phyloP scores from a whole-genome alignment of 2,329 filamentous ascomycete species.

The Hirsutella rhossiliensis region DNA sequence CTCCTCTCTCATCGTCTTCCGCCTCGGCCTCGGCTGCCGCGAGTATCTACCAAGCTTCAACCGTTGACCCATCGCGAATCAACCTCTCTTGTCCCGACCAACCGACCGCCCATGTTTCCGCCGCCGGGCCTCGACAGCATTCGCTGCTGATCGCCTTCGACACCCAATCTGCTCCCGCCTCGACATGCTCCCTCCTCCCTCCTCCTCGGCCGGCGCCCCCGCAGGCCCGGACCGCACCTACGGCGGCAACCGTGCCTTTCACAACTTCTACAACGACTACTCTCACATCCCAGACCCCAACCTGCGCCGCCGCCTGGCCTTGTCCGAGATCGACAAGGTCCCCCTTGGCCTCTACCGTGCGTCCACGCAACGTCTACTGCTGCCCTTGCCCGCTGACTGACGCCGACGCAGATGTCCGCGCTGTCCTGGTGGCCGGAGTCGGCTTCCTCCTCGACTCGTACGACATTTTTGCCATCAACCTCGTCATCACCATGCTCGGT shows the following conservation, averaged over 20 bases:
- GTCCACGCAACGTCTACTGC: conserved; percentile 3
- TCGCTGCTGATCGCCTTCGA: conserved; percentile 3
- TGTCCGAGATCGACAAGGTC: conserved; percentile 70
- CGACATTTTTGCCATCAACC: conserved; percentile 69
- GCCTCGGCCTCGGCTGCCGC: too few species aligned
- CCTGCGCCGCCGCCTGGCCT: conserved; percentile 59
- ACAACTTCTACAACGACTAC: conserved; percentile 63
- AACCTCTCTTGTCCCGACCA: not conserved
- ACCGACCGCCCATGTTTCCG: conserved; percentile 14
- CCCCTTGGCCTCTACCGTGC: conserved; percentile 60
- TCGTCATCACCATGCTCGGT: conserved; percentile 60
- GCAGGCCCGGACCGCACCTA: conserved; percentile 26
- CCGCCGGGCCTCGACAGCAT: conserved; percentile 5
- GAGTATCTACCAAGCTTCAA: too few species aligned
- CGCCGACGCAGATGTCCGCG: conserved; percentile 43
- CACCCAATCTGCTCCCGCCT: conserved; percentile 13
- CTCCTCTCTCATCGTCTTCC: too few species aligned
- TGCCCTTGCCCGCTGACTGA: not conserved
- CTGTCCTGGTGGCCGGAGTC: conserved; percentile 64
- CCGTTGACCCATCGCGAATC: not conserved
- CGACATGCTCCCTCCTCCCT: conserved; percentile 18
- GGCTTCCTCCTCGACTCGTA: conserved; percentile 81
- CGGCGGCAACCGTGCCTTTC: conserved; percentile 57
- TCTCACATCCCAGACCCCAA: conserved; percentile 60
- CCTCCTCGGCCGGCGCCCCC: conserved; percentile 20